Base-by-base conservation (phyloP, 345 rosid genomes). In the Brassica carinata region DNA sequence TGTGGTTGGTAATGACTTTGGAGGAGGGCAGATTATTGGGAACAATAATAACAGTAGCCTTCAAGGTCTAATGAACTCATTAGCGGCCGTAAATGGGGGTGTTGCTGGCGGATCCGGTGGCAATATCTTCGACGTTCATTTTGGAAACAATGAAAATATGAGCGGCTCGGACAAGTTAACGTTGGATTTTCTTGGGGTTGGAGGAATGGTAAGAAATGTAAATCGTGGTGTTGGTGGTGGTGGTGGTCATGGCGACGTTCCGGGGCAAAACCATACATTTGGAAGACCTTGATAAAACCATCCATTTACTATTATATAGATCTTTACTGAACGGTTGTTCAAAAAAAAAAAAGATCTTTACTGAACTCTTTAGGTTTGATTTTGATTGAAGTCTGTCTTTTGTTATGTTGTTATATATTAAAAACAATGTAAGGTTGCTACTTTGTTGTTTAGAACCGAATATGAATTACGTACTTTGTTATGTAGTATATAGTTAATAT, bases 161-260 rank as follows among this genome's bases (percentile, higher is more conserved):
- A 87, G 89, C 2, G 88, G 87, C 7, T 87, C 90, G 3, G 94
- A 90, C 71, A 89, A 88, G 76, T 74, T 90, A 76, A 92, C 97
- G 1, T 80, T 91, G 76, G 97, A 92, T 76, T 92, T 92, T 81
- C 91, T 92, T 11, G 97, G 97, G 3, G 97, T 92, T 71, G 95
- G 97, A 51, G 91, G 90, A 65, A 83, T 85, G 84, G 83, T 85
- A 64, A 86, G 90, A 78, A 88, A 77, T 65, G 83, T 82, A 4
- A 84, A 79, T 30, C 84, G 78, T 51, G 75, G 26, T 19, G 23
- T 19, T 19, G 23, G 71, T 17, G 65, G 59, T 48, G 45, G 65
- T 71, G 64, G 80, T 65, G 69, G 74, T 69, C 40, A 63, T 45
- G 78, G 73, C 0, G 79, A 48, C 34, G 72, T 67, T 67, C 77